Conservation (phyloP, 495 filamentous ascomycete species). For the Xylaria bambusicola region DNA sequence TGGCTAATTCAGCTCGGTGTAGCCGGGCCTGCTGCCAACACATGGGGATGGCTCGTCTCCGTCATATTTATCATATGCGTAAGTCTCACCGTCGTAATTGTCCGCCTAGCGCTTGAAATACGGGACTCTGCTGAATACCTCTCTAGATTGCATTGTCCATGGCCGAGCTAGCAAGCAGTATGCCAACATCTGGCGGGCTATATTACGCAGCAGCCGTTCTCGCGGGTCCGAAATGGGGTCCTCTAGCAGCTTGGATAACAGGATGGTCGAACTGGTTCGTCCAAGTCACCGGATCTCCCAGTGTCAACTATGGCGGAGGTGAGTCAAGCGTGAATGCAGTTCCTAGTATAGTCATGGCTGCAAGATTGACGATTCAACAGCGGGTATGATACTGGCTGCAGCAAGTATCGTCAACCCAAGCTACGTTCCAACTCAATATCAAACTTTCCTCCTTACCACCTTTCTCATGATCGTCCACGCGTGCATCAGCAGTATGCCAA, state of each 20-base stretch:
- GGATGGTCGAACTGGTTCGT: slow-evolving; percentile 78
- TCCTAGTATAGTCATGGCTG: not conserved
- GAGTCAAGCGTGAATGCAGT: slow-evolving; percentile 10
- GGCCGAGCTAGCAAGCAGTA: slow-evolving; percentile 43
- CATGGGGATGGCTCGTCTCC: slow-evolving; percentile 79
- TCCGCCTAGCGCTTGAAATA: slow-evolving; percentile 21
- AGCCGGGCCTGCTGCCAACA: slow-evolving; percentile 76
- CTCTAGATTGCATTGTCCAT: slow-evolving; percentile 23
- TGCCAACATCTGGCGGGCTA: slow-evolving; percentile 60
- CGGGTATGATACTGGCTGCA: slow-evolving; percentile 74
- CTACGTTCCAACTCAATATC: slow-evolving; percentile 66
- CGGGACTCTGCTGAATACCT: slow-evolving; percentile 49
- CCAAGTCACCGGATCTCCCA: slow-evolving; percentile 71
- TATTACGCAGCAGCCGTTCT: slow-evolving; percentile 80
- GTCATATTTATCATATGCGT: slow-evolving; percentile 76
- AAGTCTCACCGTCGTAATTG: slow-evolving; percentile 46
- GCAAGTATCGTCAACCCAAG: slow-evolving; percentile 66
- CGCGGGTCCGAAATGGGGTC: slow-evolving; percentile 74
- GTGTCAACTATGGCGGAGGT: slow-evolving; percentile 47
- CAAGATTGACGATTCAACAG: slow-evolving; percentile 50
- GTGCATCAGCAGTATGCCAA: slow-evolving; percentile 73
- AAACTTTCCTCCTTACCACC: slow-evolving; percentile 69
- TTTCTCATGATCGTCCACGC: slow-evolving; percentile 72
- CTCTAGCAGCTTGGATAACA: slow-evolving; percentile 72
- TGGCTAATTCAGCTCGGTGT: slow-evolving; percentile 14